phyloP scores from a whole-genome alignment of 2,329 filamentous ascomycete species.

The Sarocladiaceae sp. region DNA sequence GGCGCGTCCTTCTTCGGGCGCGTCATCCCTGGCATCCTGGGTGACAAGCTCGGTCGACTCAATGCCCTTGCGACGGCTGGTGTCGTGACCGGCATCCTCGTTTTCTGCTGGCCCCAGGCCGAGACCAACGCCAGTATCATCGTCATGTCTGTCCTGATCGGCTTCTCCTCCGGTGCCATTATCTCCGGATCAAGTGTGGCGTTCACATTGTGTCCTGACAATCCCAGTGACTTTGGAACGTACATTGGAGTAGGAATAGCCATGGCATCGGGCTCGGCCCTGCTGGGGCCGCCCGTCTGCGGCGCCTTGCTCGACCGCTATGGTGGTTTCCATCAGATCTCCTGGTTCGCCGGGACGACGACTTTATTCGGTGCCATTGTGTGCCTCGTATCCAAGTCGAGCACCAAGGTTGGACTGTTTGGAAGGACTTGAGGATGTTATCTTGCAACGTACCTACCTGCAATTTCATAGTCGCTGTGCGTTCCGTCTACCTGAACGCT shows the following conservation, averaged over 20 bases:
- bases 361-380: not conserved
- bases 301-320: constrained; percentile 27
- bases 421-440: not conserved
- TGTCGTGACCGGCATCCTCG: constrained; percentile 25
- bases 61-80: constrained; percentile 34
- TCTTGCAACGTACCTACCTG: too few species aligned
- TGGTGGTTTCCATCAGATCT: constrained; percentile 12
- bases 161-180: constrained; percentile 35
- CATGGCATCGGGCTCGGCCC: constrained; percentile 36
- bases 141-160: constrained; percentile 30
- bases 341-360: not conserved
- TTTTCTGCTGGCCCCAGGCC: constrained; percentile 30
- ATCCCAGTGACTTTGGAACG: constrained; percentile 49
- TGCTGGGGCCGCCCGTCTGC: constrained; percentile 25
- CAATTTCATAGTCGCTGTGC: too few species aligned
- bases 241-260: constrained; percentile 38
- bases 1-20: constrained; percentile 53
- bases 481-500: too few species aligned
- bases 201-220: constrained; percentile 37
- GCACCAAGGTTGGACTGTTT: not conserved
- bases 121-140: constrained; percentile 25
- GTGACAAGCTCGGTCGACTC: constrained; percentile 50
- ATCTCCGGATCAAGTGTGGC: constrained; percentile 39
- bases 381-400: not conserved
- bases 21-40: constrained; percentile 51